These are phyloP conservation scores for Solanum chiquidenum DNA, from an alignment of 257 asterid species.

Conservation along the genomic window DNA sequence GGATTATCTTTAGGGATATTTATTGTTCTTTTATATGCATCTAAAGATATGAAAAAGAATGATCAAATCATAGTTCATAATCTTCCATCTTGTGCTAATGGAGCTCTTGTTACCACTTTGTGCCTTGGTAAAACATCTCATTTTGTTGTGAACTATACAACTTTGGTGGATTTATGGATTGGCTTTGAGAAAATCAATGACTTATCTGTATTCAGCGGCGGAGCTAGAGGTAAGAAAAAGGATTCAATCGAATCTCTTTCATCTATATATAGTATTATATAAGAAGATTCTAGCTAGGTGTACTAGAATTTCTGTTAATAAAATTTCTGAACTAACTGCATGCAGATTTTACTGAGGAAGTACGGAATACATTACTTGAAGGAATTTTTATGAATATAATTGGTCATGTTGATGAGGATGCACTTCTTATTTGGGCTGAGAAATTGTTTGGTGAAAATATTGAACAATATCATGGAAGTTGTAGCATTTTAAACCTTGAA, in stretches of 20 bases:
- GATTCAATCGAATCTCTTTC: too few species aligned
- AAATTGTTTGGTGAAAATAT: conserved; percentile 3
- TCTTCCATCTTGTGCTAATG: conserved; percentile 12
- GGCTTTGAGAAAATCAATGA: conserved; percentile 6
- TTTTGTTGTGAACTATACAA: conserved; percentile 2
- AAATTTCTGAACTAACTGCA: background rate
- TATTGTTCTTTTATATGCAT: conserved; percentile 11
- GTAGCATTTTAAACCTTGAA: background rate
- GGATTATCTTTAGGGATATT: conserved; percentile 35
- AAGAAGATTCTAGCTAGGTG: background rate
- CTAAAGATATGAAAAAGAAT: conserved; percentile 13
- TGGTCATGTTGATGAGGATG: background rate
- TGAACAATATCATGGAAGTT: background rate
- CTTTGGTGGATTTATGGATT: conserved; percentile 33
- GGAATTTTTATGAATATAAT: conserved; percentile 3
- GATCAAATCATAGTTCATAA: conserved; percentile 7
- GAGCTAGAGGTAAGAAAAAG: background rate
- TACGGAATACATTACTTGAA: conserved; percentile 1
- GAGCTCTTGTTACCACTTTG: conserved; percentile 24
- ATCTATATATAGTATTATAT: background rate
- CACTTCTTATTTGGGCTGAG: conserved; percentile 25
- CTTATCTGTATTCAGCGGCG: background rate
- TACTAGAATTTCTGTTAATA: background rate
- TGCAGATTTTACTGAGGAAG: background rate
- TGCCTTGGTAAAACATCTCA: conserved; percentile 10